Percentiles rank a stretch among this genome's conserved stretches.
phyloP scores from a whole-genome alignment of 108 stramenopile genomes.

The Nitzschia sp. region DNA sequence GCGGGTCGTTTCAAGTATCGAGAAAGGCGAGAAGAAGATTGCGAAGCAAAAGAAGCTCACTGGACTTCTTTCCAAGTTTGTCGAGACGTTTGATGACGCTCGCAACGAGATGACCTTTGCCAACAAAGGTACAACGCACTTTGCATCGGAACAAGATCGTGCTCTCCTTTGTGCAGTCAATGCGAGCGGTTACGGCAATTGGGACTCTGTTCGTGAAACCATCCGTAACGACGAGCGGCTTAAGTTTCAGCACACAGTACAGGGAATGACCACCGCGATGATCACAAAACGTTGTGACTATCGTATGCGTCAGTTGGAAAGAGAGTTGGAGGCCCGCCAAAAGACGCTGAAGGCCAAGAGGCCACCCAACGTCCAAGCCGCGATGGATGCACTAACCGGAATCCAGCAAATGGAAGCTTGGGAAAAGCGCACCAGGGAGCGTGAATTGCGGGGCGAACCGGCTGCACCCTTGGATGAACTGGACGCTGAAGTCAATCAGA shows the following conservation, averaged over 20 bases:
- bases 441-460: constrained; percentile 61
- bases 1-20: constrained; percentile 68
- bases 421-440: constrained; percentile 64
- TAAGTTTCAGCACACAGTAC: constrained; percentile 83
- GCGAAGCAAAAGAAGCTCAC: constrained; percentile 73
- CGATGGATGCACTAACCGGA: constrained; percentile 73
- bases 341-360: constrained; percentile 70
- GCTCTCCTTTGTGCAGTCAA: constrained; percentile 85
- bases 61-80: constrained; percentile 70
- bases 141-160: constrained; percentile 86
- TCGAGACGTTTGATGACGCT: constrained; percentile 80
- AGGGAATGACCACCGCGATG: constrained; percentile 84
- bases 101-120: constrained; percentile 87
- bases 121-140: constrained; percentile 88
- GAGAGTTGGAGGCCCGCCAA: constrained; percentile 83
- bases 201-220: constrained; percentile 82
- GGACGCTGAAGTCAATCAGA: constrained; percentile 37
- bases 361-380: constrained; percentile 69
- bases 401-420: constrained; percentile 79
- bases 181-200: constrained; percentile 87
- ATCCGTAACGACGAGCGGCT: constrained; percentile 65
- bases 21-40: constrained; percentile 85
- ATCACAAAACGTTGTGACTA: constrained; percentile 89
- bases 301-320: constrained; percentile 89
- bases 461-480: constrained; percentile 49